A percentile compares a stretch with the other conserved stretches of the same genome.
These are phyloP conservation scores for Kalaharituber pfeilii DNA, from an alignment of 2,329 filamentous ascomycete genomes.

Conservation along the genomic window DNA sequence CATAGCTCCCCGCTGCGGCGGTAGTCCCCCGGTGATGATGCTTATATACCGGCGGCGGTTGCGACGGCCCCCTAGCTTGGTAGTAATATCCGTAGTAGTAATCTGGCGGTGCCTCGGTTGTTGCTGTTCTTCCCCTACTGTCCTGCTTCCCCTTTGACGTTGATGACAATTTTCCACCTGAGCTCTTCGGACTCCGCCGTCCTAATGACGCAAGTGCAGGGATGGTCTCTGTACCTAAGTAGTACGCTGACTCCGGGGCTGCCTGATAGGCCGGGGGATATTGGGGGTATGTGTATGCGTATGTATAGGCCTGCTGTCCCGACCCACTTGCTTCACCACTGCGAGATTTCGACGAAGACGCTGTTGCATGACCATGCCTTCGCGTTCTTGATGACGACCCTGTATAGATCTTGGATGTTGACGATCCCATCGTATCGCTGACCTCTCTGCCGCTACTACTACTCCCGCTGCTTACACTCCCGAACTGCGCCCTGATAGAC, in stretches of 20 bases:
- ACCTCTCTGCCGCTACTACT: too few species aligned
- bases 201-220: neutral
- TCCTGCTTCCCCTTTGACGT: neutral
- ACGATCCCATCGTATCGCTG: too few species aligned
- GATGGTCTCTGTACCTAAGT: neutral
- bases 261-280: neutral
- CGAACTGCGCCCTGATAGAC: neutral
- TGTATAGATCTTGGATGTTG: too few species aligned
- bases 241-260: neutral
- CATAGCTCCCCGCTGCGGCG: neutral
- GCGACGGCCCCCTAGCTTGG: neutral
- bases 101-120: neutral
- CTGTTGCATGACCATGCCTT: too few species aligned
- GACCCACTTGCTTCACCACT: neutral
- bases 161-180: neutral
- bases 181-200: neutral
- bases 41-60: neutral
- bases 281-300: neutral
- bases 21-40: neutral
- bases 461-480: too few species aligned
- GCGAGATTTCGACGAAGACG: neutral
- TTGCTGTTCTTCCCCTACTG: neutral
- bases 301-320: neutral
- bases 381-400: neutral
- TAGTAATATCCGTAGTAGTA: neutral